These are phyloP conservation scores for Massarina eburnea DNA, from an alignment of 2,329 filamentous ascomycete genomes.

Conservation along the genomic window DNA sequence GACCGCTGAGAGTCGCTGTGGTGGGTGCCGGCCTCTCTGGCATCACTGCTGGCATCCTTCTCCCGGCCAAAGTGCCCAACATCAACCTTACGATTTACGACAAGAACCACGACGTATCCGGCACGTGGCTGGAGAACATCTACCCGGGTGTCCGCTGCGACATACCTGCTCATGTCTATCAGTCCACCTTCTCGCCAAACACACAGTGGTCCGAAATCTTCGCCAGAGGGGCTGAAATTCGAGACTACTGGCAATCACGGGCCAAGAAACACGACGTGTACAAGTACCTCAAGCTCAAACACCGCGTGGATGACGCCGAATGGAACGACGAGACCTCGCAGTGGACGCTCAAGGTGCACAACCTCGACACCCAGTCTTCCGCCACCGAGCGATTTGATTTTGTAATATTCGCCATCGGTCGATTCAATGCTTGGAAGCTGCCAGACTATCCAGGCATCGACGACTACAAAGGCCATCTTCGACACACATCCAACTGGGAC, in stretches of 20 bases:
- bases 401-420: slow-evolving; percentile 41
- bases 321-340: slow-evolving; percentile 49
- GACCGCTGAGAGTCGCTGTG: slow-evolving; percentile 55
- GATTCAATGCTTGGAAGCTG: slow-evolving; percentile 37
- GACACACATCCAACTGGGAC: slow-evolving; percentile 38
- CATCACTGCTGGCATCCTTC: slow-evolving; percentile 64
- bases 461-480: slow-evolving; percentile 29
- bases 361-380: slow-evolving; percentile 49
- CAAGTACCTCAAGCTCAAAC: slow-evolving; percentile 41
- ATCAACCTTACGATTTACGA: slow-evolving; percentile 59
- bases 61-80: slow-evolving; percentile 69
- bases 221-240: slow-evolving; percentile 44
- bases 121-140: slow-evolving; percentile 41
- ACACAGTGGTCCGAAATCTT: slow-evolving; percentile 48
- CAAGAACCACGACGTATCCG: slow-evolving; percentile 47
- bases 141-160: slow-evolving; percentile 39
- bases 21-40: slow-evolving; percentile 67
- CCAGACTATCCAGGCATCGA: slow-evolving; percentile 34
- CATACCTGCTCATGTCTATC: slow-evolving; percentile 43
- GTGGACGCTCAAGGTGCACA: slow-evolving; percentile 61
- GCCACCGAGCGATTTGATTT: slow-evolving; percentile 28
- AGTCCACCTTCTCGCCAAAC: slow-evolving; percentile 48
- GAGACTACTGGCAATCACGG: slow-evolving; percentile 44
- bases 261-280: slow-evolving; percentile 46
- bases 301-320: slow-evolving; percentile 39